Evolutionary conservation across 176 grass and related monocot species (phyloP).

Genomic region (Luzula sylvatica): DNA sequence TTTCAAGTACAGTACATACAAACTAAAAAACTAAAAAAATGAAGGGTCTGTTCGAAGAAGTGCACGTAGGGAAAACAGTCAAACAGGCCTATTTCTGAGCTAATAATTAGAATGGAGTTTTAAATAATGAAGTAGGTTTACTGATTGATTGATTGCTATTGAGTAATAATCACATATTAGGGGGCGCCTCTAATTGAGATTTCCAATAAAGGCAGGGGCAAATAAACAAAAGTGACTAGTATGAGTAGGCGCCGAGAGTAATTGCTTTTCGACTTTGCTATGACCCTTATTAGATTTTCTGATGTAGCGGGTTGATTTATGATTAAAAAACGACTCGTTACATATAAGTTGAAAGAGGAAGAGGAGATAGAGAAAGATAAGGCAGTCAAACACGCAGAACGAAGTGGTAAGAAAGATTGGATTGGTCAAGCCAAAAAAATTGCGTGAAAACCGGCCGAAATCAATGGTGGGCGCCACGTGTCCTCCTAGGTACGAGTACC

Average conservation of each 20-base stretch:
- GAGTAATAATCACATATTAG: not conserved
- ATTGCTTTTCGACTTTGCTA: not conserved
- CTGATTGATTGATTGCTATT: not conserved
- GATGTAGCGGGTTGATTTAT: not conserved
- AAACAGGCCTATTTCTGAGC: not conserved
- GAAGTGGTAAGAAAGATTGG: conserved; percentile 14
- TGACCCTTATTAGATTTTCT: no score
- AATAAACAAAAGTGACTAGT: not conserved
- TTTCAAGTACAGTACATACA: no score
- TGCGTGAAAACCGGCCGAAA: no score
- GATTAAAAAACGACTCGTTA: not conserved
- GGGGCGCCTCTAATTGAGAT: not conserved
- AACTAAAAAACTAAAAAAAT: not conserved
- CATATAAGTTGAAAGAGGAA: not conserved
- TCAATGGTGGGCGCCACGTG: no score
- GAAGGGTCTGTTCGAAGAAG: not conserved
- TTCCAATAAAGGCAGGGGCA: conserved; percentile 16
- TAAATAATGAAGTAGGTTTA: conserved; percentile 1
- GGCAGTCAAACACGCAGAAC: conserved; percentile 25
- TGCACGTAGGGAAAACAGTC: not conserved
- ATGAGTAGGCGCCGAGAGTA: conserved; percentile 10
- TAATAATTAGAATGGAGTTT: not conserved
- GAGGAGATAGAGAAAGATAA: not conserved
- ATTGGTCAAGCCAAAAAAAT: no score
- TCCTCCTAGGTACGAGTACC: no score